phyloP scores from a whole-genome alignment of 2,329 filamentous ascomycete species.

The Fusarium xyrophilum region DNA sequence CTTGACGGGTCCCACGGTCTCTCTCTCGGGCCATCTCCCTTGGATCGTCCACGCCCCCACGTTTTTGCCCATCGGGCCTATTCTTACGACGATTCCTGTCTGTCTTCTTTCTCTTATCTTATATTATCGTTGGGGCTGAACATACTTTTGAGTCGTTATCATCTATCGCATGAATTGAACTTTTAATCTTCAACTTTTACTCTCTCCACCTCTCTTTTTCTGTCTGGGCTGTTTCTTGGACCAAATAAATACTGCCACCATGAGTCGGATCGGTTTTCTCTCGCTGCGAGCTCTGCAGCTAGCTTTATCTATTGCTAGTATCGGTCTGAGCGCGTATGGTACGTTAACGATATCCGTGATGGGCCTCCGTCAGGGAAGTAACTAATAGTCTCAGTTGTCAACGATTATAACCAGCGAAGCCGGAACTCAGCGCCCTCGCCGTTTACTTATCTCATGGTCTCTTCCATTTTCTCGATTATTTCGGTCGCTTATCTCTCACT shows the following conservation, averaged over 20 bases:
- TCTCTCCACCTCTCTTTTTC: not conserved
- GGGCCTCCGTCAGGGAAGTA: not conserved
- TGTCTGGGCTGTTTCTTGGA: not conserved
- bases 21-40: slow-evolving; percentile 36
- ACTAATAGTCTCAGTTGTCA: slow-evolving; percentile 54
- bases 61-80: slow-evolving; percentile 21
- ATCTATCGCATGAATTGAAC: not conserved
- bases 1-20: slow-evolving; percentile 34
- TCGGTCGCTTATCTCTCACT: slow-evolving; percentile 63
- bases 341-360: not conserved
- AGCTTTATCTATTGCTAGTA: slow-evolving; percentile 34
- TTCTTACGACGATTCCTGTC: slow-evolving; percentile 11
- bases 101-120: slow-evolving; percentile 10
- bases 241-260: slow-evolving; percentile 13
- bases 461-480: slow-evolving; percentile 60
- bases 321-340: slow-evolving; percentile 39
- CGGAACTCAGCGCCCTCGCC: slow-evolving; percentile 60
- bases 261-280: slow-evolving; percentile 28
- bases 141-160: not conserved
- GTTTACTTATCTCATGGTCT: slow-evolving; percentile 65
- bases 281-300: slow-evolving; percentile 38
- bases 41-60: slow-evolving; percentile 37
- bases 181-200: not conserved
- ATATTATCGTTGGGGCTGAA: not conserved
- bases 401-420: slow-evolving; percentile 65